A percentile compares a stretch with the other conserved stretches of the same genome.
Evolutionary conservation across 441 rosid species (phyloP).

Genomic region (Euphorbia schlechtendalii): DNA sequence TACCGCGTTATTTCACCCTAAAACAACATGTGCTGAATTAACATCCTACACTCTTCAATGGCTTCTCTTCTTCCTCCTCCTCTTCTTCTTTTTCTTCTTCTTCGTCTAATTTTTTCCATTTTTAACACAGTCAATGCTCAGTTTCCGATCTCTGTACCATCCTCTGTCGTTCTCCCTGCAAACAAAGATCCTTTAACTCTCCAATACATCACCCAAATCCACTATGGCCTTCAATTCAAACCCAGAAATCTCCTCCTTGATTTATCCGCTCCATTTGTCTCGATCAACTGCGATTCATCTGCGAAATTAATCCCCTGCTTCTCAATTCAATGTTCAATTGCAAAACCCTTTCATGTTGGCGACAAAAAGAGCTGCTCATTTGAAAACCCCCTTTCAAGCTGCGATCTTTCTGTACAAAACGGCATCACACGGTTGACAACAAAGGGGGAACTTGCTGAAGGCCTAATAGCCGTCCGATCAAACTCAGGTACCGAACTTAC

Average conservation of each 20-base stretch:
- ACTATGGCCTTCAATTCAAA: constrained; percentile 24
- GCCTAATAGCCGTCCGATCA: constrained; percentile 30
- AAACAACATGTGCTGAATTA: no score
- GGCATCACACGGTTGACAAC: constrained; percentile 22
- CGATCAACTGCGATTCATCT: constrained; percentile 42
- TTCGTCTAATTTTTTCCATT: constrained; percentile 5
- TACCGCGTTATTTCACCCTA: no score
- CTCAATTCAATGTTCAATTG: constrained; percentile 31
- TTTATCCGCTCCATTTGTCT: constrained; percentile 41
- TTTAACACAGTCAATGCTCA: constrained; percentile 11
- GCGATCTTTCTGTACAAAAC: constrained; percentile 35
- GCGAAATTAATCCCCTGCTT: constrained; percentile 30
- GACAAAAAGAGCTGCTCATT: constrained; percentile 9
- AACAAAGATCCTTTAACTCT: constrained; percentile 40
- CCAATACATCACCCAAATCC: constrained; percentile 48
- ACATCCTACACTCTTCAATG: no score
- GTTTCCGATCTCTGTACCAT: constrained; percentile 14
- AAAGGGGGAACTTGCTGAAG: constrained; percentile 45
- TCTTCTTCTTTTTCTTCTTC: constrained; percentile 14
- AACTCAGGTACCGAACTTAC: constrained; percentile 11
- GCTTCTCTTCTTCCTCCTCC: constrained; percentile 6
- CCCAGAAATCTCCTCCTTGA: constrained; percentile 46
- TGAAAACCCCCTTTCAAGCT: constrained; percentile 13
- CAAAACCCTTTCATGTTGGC: neutral
- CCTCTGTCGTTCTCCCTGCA: constrained; percentile 38